Conservation (phyloP, 345 rosid species). For the Gossypium herbaceum region DNA sequence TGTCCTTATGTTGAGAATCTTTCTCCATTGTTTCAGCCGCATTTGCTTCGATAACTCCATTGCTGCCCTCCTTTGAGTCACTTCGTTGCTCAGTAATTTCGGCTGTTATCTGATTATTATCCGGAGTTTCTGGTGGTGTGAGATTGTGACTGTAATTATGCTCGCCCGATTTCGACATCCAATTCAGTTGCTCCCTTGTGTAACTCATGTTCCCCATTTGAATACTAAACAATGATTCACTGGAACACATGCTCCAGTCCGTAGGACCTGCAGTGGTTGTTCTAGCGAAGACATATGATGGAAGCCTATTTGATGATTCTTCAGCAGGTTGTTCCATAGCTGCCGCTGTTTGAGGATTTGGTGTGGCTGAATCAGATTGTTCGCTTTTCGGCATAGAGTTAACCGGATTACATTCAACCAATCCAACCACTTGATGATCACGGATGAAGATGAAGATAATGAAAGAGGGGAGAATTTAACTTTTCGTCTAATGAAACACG, state of each 20-base stretch:
- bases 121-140: slow-evolving; percentile 21
- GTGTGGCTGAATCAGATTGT: slow-evolving; percentile 14
- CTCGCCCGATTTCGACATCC: slow-evolving; percentile 55
- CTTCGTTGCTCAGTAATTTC: slow-evolving; percentile 25
- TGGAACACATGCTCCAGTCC: slow-evolving; percentile 56
- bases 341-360: slow-evolving; percentile 44
- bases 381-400: slow-evolving; percentile 11
- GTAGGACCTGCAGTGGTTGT: slow-evolving; percentile 37
- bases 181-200: slow-evolving; percentile 33
- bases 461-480: slow-evolving; percentile 6
- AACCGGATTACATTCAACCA: background rate
- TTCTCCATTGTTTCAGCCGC: slow-evolving; percentile 57
- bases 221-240: slow-evolving; percentile 64
- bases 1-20: slow-evolving; percentile 24
- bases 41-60: slow-evolving; percentile 32
- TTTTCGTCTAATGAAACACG: background rate
- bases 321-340: slow-evolving; percentile 37
- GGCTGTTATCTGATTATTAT: slow-evolving; percentile 24
- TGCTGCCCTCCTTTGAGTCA: slow-evolving; percentile 15
- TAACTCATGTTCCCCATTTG: slow-evolving; percentile 75
- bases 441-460: background rate
- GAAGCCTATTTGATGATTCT: slow-evolving; percentile 38
- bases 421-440: slow-evolving; percentile 12
- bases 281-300: slow-evolving; percentile 55
- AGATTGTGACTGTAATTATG: slow-evolving; percentile 16